A percentile compares a stretch with the other conserved stretches of the same genome.
Conservation (phyloP, 805 yeast species). For the Millerozyma miso region DNA sequence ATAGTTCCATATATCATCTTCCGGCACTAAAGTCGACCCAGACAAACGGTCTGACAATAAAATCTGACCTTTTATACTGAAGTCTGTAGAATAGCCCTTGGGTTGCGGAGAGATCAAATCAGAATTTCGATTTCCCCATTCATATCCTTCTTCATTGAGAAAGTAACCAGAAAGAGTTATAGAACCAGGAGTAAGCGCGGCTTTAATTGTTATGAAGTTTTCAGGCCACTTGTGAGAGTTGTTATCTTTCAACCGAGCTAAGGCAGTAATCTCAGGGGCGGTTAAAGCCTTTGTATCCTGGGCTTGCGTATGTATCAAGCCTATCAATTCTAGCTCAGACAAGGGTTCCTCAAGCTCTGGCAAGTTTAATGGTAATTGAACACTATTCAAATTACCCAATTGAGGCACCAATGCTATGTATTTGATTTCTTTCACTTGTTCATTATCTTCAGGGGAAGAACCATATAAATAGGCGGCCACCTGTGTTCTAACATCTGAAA, state of each 20-base stretch:
- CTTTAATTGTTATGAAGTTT: conserved; percentile 54
- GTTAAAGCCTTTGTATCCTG: conserved; percentile 60
- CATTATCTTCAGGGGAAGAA: conserved; percentile 68
- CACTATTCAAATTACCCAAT: conserved; percentile 63
- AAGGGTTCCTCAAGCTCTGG: conserved; percentile 35
- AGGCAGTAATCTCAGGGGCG: conserved; percentile 67
- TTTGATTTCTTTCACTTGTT: conserved; percentile 73
- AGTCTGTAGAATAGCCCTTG: conserved; percentile 60
- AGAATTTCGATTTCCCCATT: conserved; percentile 71
- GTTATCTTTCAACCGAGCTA: conserved; percentile 38
- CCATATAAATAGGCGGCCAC: conserved; percentile 83
- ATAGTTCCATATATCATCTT: conserved; percentile 83
- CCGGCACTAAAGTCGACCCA: conserved; percentile 87
- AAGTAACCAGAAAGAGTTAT: conserved; percentile 68
- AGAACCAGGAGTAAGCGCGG: conserved; percentile 79
- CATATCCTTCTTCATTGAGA: conserved; percentile 58
- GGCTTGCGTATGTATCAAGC: conserved; percentile 91
- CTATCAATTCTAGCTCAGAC: conserved; percentile 66
- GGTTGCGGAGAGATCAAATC: conserved; percentile 56
- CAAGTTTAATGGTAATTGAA: conserved; percentile 52
- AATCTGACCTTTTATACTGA: conserved; percentile 61
- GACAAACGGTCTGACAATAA: conserved; percentile 67
- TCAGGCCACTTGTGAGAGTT: conserved; percentile 35
- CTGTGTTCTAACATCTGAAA: conserved; percentile 77
- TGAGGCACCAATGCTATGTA: conserved; percentile 84